Conservation (phyloP, 331 rosid genomes). For the Acacia concinna region DNA sequence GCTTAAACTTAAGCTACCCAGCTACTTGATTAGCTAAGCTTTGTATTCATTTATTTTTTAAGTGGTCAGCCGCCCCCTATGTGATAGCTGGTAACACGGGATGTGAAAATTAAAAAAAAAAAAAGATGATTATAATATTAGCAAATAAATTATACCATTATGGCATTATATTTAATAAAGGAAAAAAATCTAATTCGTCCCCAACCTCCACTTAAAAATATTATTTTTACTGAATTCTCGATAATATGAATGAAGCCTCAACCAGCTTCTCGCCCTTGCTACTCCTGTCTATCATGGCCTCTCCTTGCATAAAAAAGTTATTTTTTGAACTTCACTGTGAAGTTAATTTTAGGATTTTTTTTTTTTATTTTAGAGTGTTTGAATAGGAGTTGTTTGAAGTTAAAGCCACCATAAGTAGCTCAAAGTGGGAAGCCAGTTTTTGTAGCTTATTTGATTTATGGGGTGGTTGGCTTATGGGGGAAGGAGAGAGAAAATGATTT, state of each 20-base stretch:
- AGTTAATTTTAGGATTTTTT: too few species aligned
- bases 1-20: not conserved
- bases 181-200: not conserved
- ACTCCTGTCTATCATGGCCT: too few species aligned
- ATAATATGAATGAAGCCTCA: not conserved
- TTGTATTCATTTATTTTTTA: not conserved
- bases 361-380: too few species aligned
- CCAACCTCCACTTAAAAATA: not conserved
- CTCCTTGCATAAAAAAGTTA: too few species aligned
- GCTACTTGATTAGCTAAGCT: not conserved
- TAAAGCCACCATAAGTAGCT: too few species aligned
- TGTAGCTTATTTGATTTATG: too few species aligned
- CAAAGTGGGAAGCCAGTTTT: too few species aligned
- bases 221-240: not conserved
- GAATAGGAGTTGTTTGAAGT: too few species aligned
- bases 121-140: not conserved
- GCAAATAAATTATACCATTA: not conserved
- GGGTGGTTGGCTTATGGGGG: too few species aligned
- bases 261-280: too few species aligned
- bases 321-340: too few species aligned
- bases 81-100: not conserved
- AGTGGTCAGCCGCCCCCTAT: not conserved
- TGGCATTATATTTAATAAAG: not conserved
- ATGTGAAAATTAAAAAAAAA: not conserved
- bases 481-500: too few species aligned